phyloP scores from a whole-genome alignment of 305 asterid species.

The Striga hermonthica region DNA sequence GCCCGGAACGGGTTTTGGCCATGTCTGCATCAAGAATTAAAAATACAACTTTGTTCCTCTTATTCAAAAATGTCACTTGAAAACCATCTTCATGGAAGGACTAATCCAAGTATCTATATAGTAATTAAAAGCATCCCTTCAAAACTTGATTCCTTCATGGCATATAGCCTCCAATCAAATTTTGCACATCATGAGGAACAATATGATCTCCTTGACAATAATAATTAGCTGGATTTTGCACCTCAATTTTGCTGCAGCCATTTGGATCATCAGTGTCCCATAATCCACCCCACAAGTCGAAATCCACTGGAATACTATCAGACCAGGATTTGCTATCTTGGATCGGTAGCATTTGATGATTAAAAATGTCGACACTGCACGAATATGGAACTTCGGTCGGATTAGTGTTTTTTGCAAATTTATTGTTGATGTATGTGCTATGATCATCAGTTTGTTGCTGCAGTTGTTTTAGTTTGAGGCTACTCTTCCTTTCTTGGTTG shows the following conservation, averaged over 20 bases:
- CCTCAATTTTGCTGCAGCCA: constrained; percentile 20
- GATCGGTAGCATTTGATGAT: constrained; percentile 4
- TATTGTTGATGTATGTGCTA: not conserved
- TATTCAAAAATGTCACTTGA: too few species aligned
- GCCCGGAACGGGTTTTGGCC: too few species aligned
- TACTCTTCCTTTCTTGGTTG: constrained; percentile 31
- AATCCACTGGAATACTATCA: constrained; percentile 37
- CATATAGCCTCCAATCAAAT: too few species aligned
- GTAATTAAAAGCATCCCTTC: too few species aligned
- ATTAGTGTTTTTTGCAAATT: not conserved
- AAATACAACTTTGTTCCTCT: too few species aligned
- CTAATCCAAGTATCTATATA: too few species aligned
- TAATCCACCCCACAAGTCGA: constrained; percentile 47
- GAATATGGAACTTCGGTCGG: not conserved
- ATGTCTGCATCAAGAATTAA: too few species aligned
- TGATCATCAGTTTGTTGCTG: constrained; percentile 17
- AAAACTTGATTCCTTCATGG: too few species aligned
- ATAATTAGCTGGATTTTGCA: too few species aligned
- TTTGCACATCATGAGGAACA: too few species aligned
- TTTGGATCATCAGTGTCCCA: constrained; percentile 35
- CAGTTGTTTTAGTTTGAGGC: not conserved
- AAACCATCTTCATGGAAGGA: too few species aligned
- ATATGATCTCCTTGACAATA: too few species aligned
- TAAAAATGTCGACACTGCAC: not conserved
- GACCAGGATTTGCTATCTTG: constrained; percentile 31